Conservation (phyloP, 2,329 filamentous ascomycete species). For the Penicillium sp. region DNA sequence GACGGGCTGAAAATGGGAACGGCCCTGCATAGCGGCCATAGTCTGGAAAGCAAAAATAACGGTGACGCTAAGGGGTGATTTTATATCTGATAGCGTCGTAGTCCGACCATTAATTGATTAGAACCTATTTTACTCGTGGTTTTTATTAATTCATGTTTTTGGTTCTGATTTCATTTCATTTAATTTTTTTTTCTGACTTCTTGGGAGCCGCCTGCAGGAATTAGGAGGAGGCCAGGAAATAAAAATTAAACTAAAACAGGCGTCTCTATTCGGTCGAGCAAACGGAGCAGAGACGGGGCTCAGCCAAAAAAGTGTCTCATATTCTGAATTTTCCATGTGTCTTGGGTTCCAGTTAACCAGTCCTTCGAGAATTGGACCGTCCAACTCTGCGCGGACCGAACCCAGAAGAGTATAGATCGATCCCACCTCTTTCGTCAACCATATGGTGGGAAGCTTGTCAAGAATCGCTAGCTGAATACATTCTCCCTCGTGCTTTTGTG, state of each 20-base stretch:
- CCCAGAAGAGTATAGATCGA: constrained; percentile 30
- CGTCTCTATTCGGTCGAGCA: constrained; percentile 1
- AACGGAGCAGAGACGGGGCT: background rate
- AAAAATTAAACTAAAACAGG: background rate
- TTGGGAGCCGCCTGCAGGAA: constrained; percentile 4
- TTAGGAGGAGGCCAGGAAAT: background rate
- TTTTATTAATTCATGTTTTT: background rate
- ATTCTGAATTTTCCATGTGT: constrained; percentile 12
- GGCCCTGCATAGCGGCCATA: background rate
- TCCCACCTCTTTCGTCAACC: constrained; percentile 27
- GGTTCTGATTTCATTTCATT: background rate
- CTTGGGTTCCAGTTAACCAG: constrained; percentile 5
- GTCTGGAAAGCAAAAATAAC: background rate
- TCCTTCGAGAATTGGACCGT: constrained; percentile 1
- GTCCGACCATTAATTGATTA: background rate
- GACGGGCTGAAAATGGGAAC: background rate
- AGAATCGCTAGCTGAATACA: constrained; percentile 20
- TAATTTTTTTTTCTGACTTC: background rate
- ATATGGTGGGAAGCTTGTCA: constrained; percentile 22
- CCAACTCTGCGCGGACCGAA: constrained; percentile 11
- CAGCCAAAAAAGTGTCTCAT: constrained; percentile 7
- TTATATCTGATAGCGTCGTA: background rate
- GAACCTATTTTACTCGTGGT: background rate
- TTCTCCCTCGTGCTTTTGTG: background rate
- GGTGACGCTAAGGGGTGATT: background rate